Evolutionary conservation across 768 basidiomycete genomes (phyloP).

Genomic region (Lentinula boryana): DNA sequence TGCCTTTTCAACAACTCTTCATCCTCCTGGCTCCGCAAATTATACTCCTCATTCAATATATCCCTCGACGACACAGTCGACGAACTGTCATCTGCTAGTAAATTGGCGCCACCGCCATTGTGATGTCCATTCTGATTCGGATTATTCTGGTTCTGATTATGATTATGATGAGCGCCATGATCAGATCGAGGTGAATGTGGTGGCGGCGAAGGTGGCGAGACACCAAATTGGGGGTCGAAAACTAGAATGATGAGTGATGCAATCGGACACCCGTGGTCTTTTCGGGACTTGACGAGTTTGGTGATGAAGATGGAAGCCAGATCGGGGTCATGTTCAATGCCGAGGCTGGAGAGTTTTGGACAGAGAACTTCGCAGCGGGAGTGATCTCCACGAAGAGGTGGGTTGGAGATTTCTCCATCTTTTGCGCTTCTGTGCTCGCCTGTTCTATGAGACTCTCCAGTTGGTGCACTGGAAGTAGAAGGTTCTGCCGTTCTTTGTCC

Average conservation of each 20-base stretch:
- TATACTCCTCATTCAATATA: constrained; percentile 1
- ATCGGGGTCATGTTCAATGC: constrained; percentile 5
- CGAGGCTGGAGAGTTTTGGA: background rate
- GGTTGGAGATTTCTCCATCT: background rate
- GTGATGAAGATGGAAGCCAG: constrained; percentile 3
- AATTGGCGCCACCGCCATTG: background rate
- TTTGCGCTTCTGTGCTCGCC: background rate
- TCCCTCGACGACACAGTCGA: background rate
- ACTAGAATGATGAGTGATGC: background rate
- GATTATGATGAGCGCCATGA: background rate
- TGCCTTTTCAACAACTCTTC: background rate
- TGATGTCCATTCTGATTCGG: background rate
- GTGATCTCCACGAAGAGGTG: background rate
- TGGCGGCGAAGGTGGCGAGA: background rate
- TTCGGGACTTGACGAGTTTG: constrained; percentile 1
- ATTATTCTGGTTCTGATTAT: background rate
- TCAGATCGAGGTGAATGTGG: background rate
- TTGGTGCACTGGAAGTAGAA: background rate
- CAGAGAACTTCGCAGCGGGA: constrained; percentile 1
- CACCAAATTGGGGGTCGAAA: constrained; percentile 1
- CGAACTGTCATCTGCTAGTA: background rate
- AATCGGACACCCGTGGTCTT: constrained; percentile 4
- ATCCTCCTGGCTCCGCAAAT: constrained; percentile 1
- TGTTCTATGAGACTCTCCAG: background rate
- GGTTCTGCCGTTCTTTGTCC: background rate